phyloP scores from a whole-genome alignment of 192 early-diverging fungal species.

The Coemansia sp. region DNA sequence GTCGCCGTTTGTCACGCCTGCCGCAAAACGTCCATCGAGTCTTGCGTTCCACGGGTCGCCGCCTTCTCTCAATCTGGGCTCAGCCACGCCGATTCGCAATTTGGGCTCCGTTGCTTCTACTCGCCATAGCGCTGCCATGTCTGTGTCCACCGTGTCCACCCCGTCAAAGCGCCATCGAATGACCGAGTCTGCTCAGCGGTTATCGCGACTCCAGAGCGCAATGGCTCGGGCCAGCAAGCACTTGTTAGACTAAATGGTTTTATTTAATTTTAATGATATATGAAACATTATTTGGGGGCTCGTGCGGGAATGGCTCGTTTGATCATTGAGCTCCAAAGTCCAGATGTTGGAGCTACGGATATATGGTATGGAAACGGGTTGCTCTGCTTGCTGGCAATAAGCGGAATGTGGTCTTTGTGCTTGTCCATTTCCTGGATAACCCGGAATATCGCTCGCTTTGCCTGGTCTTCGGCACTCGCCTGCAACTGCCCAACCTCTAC shows the following conservation, averaged over 20 bases:
- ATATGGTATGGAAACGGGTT: conserved; percentile 54
- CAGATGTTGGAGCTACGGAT: conserved; percentile 28
- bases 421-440: conserved; percentile 39
- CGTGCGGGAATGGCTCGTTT: conserved; percentile 47
- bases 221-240: conserved; percentile 42
- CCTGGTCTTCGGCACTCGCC: conserved; percentile 30
- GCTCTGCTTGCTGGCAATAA: conserved; percentile 31
- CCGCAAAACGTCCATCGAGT: conserved; percentile 27
- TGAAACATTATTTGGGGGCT: not conserved
- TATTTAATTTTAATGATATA: not conserved
- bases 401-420: conserved; percentile 52
- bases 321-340: conserved; percentile 53
- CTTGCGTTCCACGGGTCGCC: conserved; percentile 26
- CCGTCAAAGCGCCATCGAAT: conserved; percentile 20
- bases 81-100: conserved; percentile 10
- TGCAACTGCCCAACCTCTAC: conserved; percentile 25
- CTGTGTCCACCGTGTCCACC: conserved; percentile 20
- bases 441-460: conserved; percentile 26
- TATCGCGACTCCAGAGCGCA: conserved; percentile 37
- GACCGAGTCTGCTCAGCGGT: conserved; percentile 12
- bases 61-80: conserved; percentile 10
- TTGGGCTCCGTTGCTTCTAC: conserved; percentile 14
- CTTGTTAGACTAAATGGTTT: conserved; percentile 10
- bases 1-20: conserved; percentile 19
- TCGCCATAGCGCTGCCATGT: conserved; percentile 16